Percentiles rank a stretch among this genome's conserved stretches.
These are phyloP conservation scores for Vanrija pseudolonga DNA, from an alignment of 1,284 basidiomycete genomes.

Conservation along the genomic window DNA sequence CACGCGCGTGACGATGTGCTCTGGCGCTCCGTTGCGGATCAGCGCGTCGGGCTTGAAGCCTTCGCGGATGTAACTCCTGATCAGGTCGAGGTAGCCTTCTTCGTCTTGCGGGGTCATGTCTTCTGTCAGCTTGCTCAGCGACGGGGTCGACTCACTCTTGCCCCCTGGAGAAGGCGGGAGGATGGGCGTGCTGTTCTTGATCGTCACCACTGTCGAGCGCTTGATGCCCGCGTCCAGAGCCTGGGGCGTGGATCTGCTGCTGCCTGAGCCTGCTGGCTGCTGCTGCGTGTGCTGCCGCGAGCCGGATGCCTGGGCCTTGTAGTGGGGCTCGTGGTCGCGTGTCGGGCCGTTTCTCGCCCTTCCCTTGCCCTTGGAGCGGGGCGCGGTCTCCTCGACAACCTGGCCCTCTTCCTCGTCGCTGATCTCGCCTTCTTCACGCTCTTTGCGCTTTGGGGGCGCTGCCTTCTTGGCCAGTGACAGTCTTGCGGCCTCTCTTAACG, in stretches of 20 bases:
- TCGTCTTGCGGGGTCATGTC: slow-evolving; percentile 29
- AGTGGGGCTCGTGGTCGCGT: neutral
- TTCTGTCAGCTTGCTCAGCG: neutral
- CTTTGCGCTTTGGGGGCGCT: neutral
- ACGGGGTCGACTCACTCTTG: neutral
- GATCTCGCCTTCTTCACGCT: slow-evolving; percentile 15
- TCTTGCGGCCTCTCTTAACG: too few relatives aligned
- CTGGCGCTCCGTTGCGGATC: slow-evolving; percentile 29
- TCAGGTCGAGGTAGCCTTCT: slow-evolving; percentile 30
- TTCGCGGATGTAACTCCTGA: slow-evolving; percentile 32
- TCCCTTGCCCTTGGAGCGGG: neutral
- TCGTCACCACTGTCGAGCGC: slow-evolving; percentile 12
- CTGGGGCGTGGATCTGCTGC: neutral
- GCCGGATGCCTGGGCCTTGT: neutral
- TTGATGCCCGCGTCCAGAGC: neutral
- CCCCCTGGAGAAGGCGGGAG: neutral
- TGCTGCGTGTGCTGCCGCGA: neutral
- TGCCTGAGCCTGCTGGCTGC: neutral
- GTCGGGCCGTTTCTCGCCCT: neutral
- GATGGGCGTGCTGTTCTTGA: slow-evolving; percentile 4
- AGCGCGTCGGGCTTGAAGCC: slow-evolving; percentile 31
- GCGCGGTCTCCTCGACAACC: neutral
- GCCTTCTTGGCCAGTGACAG: too few relatives aligned
- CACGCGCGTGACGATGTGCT: slow-evolving; percentile 29
- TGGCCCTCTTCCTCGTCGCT: slow-evolving; percentile 6